A percentile compares a stretch with the other conserved stretches of the same genome.
phyloP scores from a whole-genome alignment of 2,329 filamentous ascomycete genomes.

The Neofusicoccum sp. region DNA sequence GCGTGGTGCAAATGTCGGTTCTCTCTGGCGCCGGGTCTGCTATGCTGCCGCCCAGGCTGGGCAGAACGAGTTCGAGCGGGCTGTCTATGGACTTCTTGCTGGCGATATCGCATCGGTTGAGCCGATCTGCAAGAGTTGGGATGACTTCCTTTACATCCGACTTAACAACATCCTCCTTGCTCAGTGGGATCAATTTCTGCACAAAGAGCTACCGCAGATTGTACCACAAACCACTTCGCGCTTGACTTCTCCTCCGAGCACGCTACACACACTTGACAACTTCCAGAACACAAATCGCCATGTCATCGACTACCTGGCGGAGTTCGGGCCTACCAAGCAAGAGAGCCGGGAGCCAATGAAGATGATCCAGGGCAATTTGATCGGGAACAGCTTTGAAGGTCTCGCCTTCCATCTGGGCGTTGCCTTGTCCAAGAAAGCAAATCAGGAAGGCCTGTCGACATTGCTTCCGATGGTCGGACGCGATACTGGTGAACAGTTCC shows the following conservation, averaged over 20 bases:
- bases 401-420: constrained; percentile 45
- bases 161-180: constrained; percentile 82
- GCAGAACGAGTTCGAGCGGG: constrained; percentile 75
- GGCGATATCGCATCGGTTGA: constrained; percentile 79
- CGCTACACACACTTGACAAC: constrained; percentile 61
- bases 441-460: constrained; percentile 22
- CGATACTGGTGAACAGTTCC: constrained; percentile 28
- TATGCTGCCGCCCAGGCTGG: constrained; percentile 69
- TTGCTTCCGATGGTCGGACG: constrained; percentile 13
- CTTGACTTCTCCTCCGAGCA: constrained; percentile 63
- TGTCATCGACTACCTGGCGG: constrained; percentile 61
- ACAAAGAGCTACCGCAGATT: constrained; percentile 25
- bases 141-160: constrained; percentile 82
- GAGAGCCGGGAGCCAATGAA: constrained; percentile 68
- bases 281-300: constrained; percentile 50
- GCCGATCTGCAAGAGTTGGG: constrained; percentile 74
- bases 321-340: constrained; percentile 53
- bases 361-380: constrained; percentile 71
- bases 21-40: constrained; percentile 75
- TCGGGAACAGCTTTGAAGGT: constrained; percentile 57
- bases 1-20: constrained; percentile 37
- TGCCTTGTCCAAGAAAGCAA: constrained; percentile 41
- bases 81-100: constrained; percentile 86
- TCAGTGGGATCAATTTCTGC: constrained; percentile 73
- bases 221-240: constrained; percentile 51